Evolutionary conservation across 2,329 filamentous ascomycete genomes (phyloP).

Genomic region (Didymella keratinophila): DNA sequence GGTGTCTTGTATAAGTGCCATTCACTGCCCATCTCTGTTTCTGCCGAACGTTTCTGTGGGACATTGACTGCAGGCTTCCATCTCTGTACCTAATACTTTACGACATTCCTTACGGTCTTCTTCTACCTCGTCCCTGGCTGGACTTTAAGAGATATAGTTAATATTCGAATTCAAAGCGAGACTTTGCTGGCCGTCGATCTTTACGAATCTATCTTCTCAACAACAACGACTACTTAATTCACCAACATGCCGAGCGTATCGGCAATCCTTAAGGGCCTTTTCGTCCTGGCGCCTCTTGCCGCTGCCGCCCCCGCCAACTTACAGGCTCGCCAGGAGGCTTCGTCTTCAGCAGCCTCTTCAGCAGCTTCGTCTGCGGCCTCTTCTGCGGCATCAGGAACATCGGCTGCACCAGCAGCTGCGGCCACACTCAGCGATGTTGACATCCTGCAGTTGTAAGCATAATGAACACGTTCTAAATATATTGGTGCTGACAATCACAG

Average conservation of each 20-base stretch:
- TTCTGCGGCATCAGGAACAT: conserved; percentile 18
- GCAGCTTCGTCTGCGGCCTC: conserved; percentile 27
- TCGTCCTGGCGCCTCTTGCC: conserved; percentile 47
- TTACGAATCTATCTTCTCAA: conserved; percentile 29
- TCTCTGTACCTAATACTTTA: conserved; percentile 48
- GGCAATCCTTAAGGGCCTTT: conserved; percentile 45
- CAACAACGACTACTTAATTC: conserved; percentile 38
- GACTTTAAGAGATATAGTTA: conserved; percentile 48
- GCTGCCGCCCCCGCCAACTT: conserved; percentile 43
- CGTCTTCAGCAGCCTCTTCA: conserved; percentile 28
- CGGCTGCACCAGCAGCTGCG: conserved; percentile 31
- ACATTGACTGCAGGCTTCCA: conserved; percentile 46
- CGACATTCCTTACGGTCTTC: conserved; percentile 49
- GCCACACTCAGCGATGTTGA: conserved; percentile 58
- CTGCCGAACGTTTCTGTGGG: conserved; percentile 47
- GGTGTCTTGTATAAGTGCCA: conserved; percentile 48
- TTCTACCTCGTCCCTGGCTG: conserved; percentile 52
- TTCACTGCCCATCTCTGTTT: conserved; percentile 50
- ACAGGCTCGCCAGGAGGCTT: conserved; percentile 38
- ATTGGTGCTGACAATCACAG: conserved; percentile 54
- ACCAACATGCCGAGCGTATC: conserved; percentile 50
- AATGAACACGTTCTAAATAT: conserved; percentile 16
- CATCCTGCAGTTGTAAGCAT: conserved; percentile 62
- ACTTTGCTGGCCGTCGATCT: conserved; percentile 48
- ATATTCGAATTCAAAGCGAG: conserved; percentile 49